phyloP scores from a whole-genome alignment of 345 rosid species.

The Diplotaxis tenuifolia region DNA sequence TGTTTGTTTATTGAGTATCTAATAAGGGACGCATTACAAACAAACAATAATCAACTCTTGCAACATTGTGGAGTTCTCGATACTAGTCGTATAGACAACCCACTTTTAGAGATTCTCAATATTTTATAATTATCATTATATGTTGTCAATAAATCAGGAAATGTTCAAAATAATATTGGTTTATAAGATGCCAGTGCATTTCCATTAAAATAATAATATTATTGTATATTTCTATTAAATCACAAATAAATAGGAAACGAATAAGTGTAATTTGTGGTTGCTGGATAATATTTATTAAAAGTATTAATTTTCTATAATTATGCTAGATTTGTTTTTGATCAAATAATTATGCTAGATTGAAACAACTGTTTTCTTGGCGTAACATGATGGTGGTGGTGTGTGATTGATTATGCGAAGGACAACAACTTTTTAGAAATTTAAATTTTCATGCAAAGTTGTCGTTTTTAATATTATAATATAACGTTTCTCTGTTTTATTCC shows the following conservation, averaged over 20 bases:
- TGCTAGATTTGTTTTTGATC: too few relatives aligned
- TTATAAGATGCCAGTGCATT: conserved; percentile 6
- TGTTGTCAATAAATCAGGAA: conserved; percentile 2
- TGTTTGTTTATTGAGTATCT: not conserved
- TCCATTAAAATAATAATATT: not conserved
- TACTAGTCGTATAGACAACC: conserved; percentile 6
- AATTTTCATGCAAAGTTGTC: conserved; percentile 28
- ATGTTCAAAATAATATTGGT: not conserved
- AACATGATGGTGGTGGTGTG: conserved; percentile 30
- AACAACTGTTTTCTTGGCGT: conserved; percentile 25
- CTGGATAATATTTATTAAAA: not conserved
- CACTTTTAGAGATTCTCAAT: not conserved
- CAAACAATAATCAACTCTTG: not conserved
- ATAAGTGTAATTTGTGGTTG: not conserved
- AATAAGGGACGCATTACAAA: not conserved
- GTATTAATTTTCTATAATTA: not conserved
- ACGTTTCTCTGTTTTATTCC: not conserved
- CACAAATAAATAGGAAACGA: not conserved
- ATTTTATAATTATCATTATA: not conserved
- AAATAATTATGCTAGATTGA: conserved; percentile 6
- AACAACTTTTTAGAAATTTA: conserved; percentile 18
- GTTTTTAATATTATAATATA: conserved; percentile 3
- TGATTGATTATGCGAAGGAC: conserved; percentile 24
- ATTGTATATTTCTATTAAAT: not conserved
- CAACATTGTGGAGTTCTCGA: not conserved